These are phyloP conservation scores for Cladophialophora carrionii DNA, from an alignment of 2,329 filamentous ascomycete genomes.

Conservation along the genomic window DNA sequence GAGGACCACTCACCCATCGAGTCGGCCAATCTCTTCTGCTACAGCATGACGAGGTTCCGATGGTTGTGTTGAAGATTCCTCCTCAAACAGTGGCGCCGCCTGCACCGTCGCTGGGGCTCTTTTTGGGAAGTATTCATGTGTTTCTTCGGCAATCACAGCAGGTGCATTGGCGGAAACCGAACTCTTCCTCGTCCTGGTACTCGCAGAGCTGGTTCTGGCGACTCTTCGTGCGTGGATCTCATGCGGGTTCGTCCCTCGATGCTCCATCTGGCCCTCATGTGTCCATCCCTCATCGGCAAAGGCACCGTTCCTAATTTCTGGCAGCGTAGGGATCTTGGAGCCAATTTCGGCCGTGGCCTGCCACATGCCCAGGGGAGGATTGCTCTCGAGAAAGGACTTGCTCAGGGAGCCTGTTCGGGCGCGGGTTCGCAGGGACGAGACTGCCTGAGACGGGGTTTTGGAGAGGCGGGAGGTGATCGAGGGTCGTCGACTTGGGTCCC, in stretches of 20 bases:
- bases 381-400: constrained; percentile 41
- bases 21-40: constrained; percentile 22
- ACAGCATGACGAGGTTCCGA: constrained; percentile 7
- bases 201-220: constrained; percentile 38
- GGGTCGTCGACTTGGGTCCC: constrained; percentile 13
- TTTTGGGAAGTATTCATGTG: constrained; percentile 34
- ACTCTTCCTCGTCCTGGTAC: constrained; percentile 35
- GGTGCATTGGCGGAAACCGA: constrained; percentile 23
- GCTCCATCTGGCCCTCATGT: constrained; percentile 42
- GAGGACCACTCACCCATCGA: constrained; percentile 9
- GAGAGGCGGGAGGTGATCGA: constrained; percentile 25
- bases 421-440: constrained; percentile 17
- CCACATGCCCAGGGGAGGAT: constrained; percentile 43
- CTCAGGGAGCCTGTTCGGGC: constrained; percentile 34
- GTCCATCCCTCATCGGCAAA: constrained; percentile 42
- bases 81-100: constrained; percentile 22
- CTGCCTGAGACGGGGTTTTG: constrained; percentile 8
- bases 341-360: constrained; percentile 42
- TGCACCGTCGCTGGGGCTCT: constrained; percentile 20
- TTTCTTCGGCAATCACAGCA: constrained; percentile 32
- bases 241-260: constrained; percentile 40
- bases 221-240: constrained; percentile 40
- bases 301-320: constrained; percentile 42
- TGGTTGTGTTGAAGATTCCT: constrained; percentile 7
- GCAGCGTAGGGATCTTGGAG: constrained; percentile 42